These are phyloP conservation scores for Penicillium soppii DNA, from an alignment of 495 filamentous ascomycete species.

Conservation along the genomic window DNA sequence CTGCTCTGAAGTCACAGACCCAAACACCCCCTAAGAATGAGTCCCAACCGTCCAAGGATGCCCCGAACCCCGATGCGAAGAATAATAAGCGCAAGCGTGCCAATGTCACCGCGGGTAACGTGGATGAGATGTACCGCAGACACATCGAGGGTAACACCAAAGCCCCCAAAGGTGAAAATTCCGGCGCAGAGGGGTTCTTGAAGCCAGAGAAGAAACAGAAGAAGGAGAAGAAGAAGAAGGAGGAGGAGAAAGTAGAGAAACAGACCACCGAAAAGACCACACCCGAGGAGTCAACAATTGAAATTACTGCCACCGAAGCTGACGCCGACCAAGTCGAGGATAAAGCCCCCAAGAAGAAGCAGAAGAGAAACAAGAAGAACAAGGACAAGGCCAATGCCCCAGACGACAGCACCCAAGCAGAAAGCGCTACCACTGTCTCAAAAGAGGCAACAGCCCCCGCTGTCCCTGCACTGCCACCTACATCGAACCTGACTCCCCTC, in stretches of 20 bases:
- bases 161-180: conserved; percentile 17
- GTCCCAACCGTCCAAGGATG: conserved; percentile 27
- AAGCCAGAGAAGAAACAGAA: conserved; percentile 49
- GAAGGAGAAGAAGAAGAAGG: conserved; percentile 27
- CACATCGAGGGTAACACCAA: conserved; percentile 67
- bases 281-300: conserved; percentile 23
- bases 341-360: conserved; percentile 28
- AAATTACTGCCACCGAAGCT: conserved; percentile 22
- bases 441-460: conserved; percentile 24
- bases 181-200: conserved; percentile 8
- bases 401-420: conserved; percentile 11
- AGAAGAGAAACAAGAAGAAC: conserved; percentile 41
- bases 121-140: conserved; percentile 72
- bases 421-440: conserved; percentile 14
- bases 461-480: conserved; percentile 33
- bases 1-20: conserved; percentile 67
- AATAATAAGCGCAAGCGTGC: conserved; percentile 57
- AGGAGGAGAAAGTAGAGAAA: conserved; percentile 15
- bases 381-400: conserved; percentile 23
- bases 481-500: conserved; percentile 74
- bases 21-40: conserved; percentile 32
- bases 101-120: conserved; percentile 67
- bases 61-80: conserved; percentile 29
- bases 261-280: conserved; percentile 14
- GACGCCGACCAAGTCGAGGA: conserved; percentile 21